Evolutionary conservation across 768 basidiomycete species (phyloP), one percentile per base, ranked within the genome.

Genomic region (Lactifluus volemus): DNA sequence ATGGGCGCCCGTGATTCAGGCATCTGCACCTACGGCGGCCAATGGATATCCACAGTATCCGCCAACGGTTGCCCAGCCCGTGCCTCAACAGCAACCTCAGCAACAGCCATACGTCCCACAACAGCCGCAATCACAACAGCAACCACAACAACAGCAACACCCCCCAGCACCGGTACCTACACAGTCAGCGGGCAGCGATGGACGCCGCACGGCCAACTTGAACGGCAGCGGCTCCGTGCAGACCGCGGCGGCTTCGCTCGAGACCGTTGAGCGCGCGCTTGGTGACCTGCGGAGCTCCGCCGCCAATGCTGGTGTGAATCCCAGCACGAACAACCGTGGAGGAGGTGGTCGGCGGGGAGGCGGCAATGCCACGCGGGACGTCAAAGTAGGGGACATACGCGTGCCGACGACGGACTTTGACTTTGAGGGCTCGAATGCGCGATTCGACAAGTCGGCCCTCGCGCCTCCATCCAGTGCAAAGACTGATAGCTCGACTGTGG

Each of bases 371-470:
- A 57, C 25, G 21, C 55, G 69, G 19, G 66, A 71, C 2, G 47
- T 32, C 45, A 76, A 77, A 67, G 64, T 69, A 2, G 69, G 65
- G 19, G 77, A 79, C 21, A 59, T 80, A n/a, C 73, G 74, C 38
- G 86, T 92, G 0, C 91, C 90, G 0, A 70, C 77, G 1, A 84
- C 84, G 0, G 91, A 92, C 70, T 93, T 92, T 69, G 91, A 93
- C 74, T 94, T 93, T 70, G 75, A 81, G 70, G 79, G 78, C 58
- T 81, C 82, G 57, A 94, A 92, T 66, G 86, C 86, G 3, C 83
- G 83, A 55, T 93, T 93, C 66, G 88, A 92, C 74, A 92, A 92
- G 71, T 75, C 81, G 10, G 80, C 85, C 14, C 59, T 84, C 17
- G 68, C 69, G 19, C 63, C 65, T 58, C 42, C 59, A 67, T 60